phyloP scores from a whole-genome alignment of 805 yeast genomes.

The Barnettozyma siamensis region DNA sequence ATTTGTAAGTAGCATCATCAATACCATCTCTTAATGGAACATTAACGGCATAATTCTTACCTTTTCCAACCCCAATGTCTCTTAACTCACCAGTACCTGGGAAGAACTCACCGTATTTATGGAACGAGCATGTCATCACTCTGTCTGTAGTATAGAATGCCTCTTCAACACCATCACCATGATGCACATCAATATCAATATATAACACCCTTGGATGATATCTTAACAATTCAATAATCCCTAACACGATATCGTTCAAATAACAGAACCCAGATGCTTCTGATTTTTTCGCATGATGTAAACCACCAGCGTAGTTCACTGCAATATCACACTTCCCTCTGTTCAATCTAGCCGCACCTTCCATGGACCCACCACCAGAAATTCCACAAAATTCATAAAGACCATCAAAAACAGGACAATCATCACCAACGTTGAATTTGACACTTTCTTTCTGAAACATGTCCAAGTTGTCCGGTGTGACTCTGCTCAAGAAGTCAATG shows the following conservation, averaged over 20 bases:
- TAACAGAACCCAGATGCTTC: slow-evolving; percentile 97
- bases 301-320: slow-evolving; percentile 93
- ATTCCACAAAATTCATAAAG: slow-evolving; percentile 84
- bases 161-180: slow-evolving; percentile 98
- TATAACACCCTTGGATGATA: slow-evolving; percentile 91
- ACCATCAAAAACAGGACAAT: slow-evolving; percentile 88
- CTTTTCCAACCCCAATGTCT: slow-evolving; percentile 84
- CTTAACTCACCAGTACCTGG: slow-evolving; percentile 96
- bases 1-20: slow-evolving; percentile 88
- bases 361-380: slow-evolving; percentile 91
- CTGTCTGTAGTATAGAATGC: slow-evolving; percentile 93
- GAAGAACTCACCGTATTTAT: slow-evolving; percentile 92
- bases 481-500: slow-evolving; percentile 83
- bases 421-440: slow-evolving; percentile 94
- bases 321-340: slow-evolving; percentile 90
- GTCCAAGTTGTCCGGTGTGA: slow-evolving; percentile 82
- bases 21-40: slow-evolving; percentile 94
- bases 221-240: slow-evolving; percentile 76
- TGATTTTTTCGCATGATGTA: slow-evolving; percentile 92
- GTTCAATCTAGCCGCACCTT: slow-evolving; percentile 82
- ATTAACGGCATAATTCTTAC: slow-evolving; percentile 81
- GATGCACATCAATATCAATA: slow-evolving; percentile 92
- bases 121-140: slow-evolving; percentile 95
- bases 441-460: slow-evolving; percentile 52
- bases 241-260: slow-evolving; percentile 87